A percentile compares a stretch with the other conserved stretches of the same genome.
phyloP scores from a whole-genome alignment of 2,329 filamentous ascomycete species.

The Conoideocrella luteorostrata region DNA sequence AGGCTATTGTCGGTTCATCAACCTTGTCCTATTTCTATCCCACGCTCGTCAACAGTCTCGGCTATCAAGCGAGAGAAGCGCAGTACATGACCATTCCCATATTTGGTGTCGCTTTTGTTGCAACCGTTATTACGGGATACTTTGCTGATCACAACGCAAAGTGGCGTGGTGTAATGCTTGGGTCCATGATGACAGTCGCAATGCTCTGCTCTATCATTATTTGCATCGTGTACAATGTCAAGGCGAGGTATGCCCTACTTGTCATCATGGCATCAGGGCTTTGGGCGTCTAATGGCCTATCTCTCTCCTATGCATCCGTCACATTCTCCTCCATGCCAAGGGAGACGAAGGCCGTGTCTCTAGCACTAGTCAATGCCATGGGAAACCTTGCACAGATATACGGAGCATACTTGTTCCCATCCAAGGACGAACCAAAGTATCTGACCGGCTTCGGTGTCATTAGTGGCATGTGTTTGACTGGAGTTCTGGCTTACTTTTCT shows the following conservation, averaged over 20 bases:
- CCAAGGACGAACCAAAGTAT: constrained; percentile 41
- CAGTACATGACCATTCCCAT: constrained; percentile 37
- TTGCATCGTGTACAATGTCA: constrained; percentile 45
- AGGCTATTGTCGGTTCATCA: constrained; percentile 25
- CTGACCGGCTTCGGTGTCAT: constrained; percentile 35
- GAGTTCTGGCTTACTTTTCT: constrained; percentile 11
- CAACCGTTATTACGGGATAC: constrained; percentile 39
- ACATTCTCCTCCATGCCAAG: constrained; percentile 43
- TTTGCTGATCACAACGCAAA: constrained; percentile 38
- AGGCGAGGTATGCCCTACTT: constrained; percentile 44
- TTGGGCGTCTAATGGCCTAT: constrained; percentile 46
- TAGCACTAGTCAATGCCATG: constrained; percentile 49
- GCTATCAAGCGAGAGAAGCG: constrained; percentile 22
- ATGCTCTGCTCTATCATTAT: constrained; percentile 32
- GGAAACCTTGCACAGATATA: constrained; percentile 52
- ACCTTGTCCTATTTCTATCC: constrained; percentile 28
- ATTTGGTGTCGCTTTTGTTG: constrained; percentile 46
- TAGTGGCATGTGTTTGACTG: constrained; percentile 17
- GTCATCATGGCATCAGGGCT: constrained; percentile 50
- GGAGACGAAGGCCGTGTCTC: constrained; percentile 39
- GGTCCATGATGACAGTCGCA: constrained; percentile 37
- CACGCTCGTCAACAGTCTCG: constrained; percentile 25
- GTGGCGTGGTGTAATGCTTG: constrained; percentile 41
- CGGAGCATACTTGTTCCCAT: constrained; percentile 46
- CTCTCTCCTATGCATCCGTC: constrained; percentile 44